Conservation (phyloP, 768 basidiomycete genomes). For the Pholiota conissans region DNA sequence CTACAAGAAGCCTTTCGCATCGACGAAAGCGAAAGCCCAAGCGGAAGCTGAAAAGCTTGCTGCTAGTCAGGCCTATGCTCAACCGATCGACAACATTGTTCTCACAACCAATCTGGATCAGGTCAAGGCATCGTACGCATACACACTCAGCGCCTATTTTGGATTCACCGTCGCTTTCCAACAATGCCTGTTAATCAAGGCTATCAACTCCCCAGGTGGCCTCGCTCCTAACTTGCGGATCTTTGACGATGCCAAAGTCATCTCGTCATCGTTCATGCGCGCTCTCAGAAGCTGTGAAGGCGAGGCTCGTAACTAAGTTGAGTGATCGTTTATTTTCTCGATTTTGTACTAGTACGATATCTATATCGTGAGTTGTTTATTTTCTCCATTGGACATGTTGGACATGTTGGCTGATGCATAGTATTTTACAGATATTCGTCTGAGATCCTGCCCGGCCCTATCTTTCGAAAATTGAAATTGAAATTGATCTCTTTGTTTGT, state of each 20-base stretch:
- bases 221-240: conserved; percentile 30
- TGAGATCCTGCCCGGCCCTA: too few relatives aligned
- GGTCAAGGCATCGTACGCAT: conserved; percentile 63
- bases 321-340: too few relatives aligned
- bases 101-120: conserved; percentile 35
- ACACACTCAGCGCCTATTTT: conserved; percentile 31
- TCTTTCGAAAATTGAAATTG: too few relatives aligned
- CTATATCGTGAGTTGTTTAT: too few relatives aligned
- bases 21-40: conserved; percentile 20
- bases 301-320: background rate
- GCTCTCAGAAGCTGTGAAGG: conserved; percentile 21
- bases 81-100: conserved; percentile 24
- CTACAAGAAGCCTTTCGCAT: conserved; percentile 13
- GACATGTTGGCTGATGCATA: too few relatives aligned
- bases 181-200: conserved; percentile 59
- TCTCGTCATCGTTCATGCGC: conserved; percentile 28
- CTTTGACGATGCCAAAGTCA: conserved; percentile 41
- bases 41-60: conserved; percentile 25
- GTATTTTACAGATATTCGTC: too few relatives aligned
- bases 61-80: conserved; percentile 26
- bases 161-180: conserved; percentile 56
- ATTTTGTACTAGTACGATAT: too few relatives aligned
- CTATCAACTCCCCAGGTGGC: conserved; percentile 34
- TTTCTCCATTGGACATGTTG: too few relatives aligned
- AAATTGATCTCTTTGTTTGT: too few relatives aligned